Evolutionary conservation across 164 flowering plant species (phyloP).

Genomic region (Berberis vulgaris): DNA sequence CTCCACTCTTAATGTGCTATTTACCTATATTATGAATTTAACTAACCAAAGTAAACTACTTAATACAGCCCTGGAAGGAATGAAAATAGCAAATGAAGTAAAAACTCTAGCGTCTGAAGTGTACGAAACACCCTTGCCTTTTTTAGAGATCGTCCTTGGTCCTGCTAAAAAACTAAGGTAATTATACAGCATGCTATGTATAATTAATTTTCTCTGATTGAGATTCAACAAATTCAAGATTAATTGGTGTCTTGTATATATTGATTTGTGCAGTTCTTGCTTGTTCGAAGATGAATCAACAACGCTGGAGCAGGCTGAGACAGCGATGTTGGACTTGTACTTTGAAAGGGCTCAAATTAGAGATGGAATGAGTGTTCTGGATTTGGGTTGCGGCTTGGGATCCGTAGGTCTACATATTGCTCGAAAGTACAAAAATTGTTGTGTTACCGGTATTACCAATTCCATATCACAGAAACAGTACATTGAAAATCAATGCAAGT

Average conservation of each 20-base stretch:
- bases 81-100: constrained; percentile 8
- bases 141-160: constrained; percentile 15
- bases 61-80: constrained; percentile 10
- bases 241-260: not conserved
- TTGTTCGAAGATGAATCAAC: constrained; percentile 8
- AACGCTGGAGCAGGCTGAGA: constrained; percentile 11
- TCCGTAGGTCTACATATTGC: constrained; percentile 5
- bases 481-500: constrained; percentile 12
- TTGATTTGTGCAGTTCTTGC: not conserved
- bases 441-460: constrained; percentile 7
- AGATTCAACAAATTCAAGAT: no score
- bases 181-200: not conserved
- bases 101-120: not conserved
- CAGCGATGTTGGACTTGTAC: constrained; percentile 12
- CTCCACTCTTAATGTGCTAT: not conserved
- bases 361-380: constrained; percentile 10
- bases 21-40: no score
- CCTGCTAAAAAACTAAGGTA: constrained; percentile 11
- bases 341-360: constrained; percentile 8
- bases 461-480: constrained; percentile 9
- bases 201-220: no score
- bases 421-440: constrained; percentile 5
- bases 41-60: no score
- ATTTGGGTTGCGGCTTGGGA: constrained; percentile 10
- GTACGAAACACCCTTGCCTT: constrained; percentile 14